These are phyloP conservation scores for Lecanosticta acicola DNA, from an alignment of 2,329 filamentous ascomycete species.

Conservation along the genomic window DNA sequence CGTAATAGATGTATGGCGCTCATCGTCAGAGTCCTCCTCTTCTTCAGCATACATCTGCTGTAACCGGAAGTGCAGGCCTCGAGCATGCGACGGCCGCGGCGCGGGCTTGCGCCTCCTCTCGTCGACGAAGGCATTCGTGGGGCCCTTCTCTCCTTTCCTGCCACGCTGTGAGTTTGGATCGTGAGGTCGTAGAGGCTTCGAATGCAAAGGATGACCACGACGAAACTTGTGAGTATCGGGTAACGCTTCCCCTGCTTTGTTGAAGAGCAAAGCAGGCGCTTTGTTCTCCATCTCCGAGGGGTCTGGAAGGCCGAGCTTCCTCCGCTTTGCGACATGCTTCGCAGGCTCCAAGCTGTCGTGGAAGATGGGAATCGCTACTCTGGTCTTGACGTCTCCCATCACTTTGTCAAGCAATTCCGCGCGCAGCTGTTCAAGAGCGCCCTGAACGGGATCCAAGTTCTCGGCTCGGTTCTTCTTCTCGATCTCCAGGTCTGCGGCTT, in stretches of 20 bases:
- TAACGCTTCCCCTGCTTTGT: constrained; percentile 55
- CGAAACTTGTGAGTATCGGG: constrained; percentile 57
- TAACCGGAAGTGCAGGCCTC: constrained; percentile 75
- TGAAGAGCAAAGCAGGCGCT: constrained; percentile 40
- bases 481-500: constrained; percentile 77
- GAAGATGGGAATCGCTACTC: constrained; percentile 74
- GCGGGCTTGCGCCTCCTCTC: constrained; percentile 56
- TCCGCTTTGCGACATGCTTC: constrained; percentile 72
- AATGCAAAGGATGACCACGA: constrained; percentile 37
- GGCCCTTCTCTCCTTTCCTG: constrained; percentile 30
- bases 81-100: constrained; percentile 57
- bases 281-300: constrained; percentile 53
- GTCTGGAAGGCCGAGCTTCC: constrained; percentile 70
- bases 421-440: constrained; percentile 72
- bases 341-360: constrained; percentile 77
- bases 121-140: constrained; percentile 45
- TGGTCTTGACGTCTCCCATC: constrained; percentile 79
- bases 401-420: constrained; percentile 81
- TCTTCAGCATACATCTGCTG: constrained; percentile 68
- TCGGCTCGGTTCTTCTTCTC: constrained; percentile 83
- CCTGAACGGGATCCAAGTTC: constrained; percentile 82
- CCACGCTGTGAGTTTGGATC: constrained; percentile 39
- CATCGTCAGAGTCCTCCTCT: constrained; percentile 74
- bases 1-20: constrained; percentile 60
- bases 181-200: constrained; percentile 41